A percentile compares a stretch with the other conserved stretches of the same genome.
Evolutionary conservation across 2,329 filamentous ascomycete species (phyloP).

Genomic region (Neodidymelliopsis sp.): DNA sequence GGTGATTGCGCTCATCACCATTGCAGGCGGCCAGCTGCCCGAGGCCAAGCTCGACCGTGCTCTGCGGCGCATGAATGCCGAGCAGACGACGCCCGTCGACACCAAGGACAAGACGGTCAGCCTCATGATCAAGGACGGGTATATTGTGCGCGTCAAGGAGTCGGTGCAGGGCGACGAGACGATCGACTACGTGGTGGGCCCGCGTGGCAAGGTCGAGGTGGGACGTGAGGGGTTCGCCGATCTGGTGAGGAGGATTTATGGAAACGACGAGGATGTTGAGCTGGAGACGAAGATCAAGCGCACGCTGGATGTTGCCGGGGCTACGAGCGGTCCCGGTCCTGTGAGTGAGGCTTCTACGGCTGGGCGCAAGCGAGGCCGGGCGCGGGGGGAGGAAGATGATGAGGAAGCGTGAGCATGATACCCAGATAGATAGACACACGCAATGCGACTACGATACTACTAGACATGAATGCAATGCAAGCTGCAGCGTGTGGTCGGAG

Average conservation of each 20-base stretch:
- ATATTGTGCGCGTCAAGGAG: constrained; percentile 78
- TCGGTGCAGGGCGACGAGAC: constrained; percentile 73
- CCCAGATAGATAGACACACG: background rate
- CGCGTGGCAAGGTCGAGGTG: constrained; percentile 85
- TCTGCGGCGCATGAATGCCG: constrained; percentile 76
- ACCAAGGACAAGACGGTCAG: constrained; percentile 78
- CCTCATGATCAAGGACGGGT: constrained; percentile 81
- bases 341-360: constrained; percentile 2
- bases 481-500: background rate
- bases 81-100: constrained; percentile 74
- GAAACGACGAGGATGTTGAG: constrained; percentile 33
- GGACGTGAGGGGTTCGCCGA: constrained; percentile 77
- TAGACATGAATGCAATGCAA: background rate
- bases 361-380: constrained; percentile 28
- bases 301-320: constrained; percentile 41
- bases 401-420: constrained; percentile 6
- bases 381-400: constrained; percentile 16
- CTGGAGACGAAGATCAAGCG: constrained; percentile 44
- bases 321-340: constrained; percentile 17
- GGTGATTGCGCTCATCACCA: constrained; percentile 76
- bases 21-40: constrained; percentile 74
- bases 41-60: constrained; percentile 82
- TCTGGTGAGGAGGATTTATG: constrained; percentile 67
- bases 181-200: constrained; percentile 83
- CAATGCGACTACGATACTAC: too few relatives aligned